phyloP scores from a whole-genome alignment of 306 rosid species.

The Prunus mira region DNA sequence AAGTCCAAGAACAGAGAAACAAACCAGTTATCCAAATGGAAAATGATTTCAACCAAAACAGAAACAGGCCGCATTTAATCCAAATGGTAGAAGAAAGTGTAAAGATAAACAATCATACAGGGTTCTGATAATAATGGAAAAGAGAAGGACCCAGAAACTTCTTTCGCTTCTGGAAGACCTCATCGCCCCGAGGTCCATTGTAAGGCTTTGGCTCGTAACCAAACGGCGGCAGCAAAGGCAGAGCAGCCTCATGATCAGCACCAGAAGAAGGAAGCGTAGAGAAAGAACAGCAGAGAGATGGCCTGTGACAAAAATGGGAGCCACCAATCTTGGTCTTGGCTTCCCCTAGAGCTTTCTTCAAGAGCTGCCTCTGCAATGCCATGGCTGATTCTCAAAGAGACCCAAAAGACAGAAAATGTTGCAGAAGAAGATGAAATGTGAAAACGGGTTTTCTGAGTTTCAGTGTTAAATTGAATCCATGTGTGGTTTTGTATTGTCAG shows the following conservation, averaged over 20 bases:
- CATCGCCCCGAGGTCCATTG: constrained; percentile 61
- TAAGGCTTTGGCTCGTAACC: constrained; percentile 61
- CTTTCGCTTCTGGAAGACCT: constrained; percentile 68
- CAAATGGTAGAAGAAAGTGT: neutral
- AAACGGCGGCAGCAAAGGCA: constrained; percentile 63
- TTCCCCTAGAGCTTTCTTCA: constrained; percentile 40
- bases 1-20: neutral
- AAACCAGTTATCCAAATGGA: no score
- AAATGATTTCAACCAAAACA: neutral
- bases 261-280: constrained; percentile 21
- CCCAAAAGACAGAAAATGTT: neutral
- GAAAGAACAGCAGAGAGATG: constrained; percentile 14
- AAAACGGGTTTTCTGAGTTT: neutral
- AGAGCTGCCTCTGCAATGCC: constrained; percentile 48
- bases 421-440: neutral
- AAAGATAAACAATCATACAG: constrained; percentile 41
- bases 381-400: constrained; percentile 22
- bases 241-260: constrained; percentile 2
- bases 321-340: constrained; percentile 9
- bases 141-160: constrained; percentile 85
- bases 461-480: neutral
- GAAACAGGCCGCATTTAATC: neutral
- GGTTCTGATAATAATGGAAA: constrained; percentile 77
- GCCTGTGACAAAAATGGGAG: neutral
- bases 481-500: neutral